A percentile compares a stretch with the other conserved stretches of the same genome.
phyloP scores from a whole-genome alignment of 2,329 filamentous ascomycete genomes.

The Neobulgaria alba region DNA sequence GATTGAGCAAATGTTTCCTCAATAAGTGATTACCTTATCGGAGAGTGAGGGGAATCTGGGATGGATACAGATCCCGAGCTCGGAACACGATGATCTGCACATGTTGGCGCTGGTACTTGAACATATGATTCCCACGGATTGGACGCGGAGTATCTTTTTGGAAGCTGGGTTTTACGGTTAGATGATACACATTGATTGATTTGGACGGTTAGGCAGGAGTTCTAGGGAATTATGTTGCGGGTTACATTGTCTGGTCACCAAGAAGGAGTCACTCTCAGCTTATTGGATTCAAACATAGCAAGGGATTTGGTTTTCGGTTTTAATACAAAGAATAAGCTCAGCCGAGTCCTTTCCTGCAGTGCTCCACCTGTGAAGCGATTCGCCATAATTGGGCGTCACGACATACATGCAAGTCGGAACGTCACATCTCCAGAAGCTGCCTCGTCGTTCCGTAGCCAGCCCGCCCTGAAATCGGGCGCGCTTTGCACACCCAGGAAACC shows the following conservation, averaged over 20 bases:
- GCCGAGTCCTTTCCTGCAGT: too few species aligned
- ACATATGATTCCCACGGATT: conserved; percentile 25
- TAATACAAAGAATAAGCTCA: too few species aligned
- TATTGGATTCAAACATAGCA: neutral
- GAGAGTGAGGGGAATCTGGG: conserved; percentile 6
- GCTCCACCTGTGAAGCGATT: too few species aligned
- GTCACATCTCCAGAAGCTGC: too few species aligned
- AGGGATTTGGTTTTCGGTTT: too few species aligned
- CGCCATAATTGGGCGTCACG: too few species aligned
- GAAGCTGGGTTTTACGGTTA: conserved; percentile 7
- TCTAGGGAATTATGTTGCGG: neutral
- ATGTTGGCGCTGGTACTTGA: conserved; percentile 20
- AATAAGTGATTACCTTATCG: conserved; percentile 33
- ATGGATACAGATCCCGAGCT: conserved; percentile 8
- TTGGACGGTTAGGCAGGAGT: conserved; percentile 14
- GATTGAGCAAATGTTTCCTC: conserved; percentile 57
- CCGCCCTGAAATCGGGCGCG: too few species aligned
- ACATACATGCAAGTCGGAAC: too few species aligned
- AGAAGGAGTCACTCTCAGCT: neutral
- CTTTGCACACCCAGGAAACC: too few species aligned
- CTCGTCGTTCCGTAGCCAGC: too few species aligned
- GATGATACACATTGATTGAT: conserved; percentile 13
- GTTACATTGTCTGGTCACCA: neutral
- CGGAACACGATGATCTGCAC: conserved; percentile 15
- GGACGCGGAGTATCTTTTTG: conserved; percentile 22